Conservation (phyloP, 2,329 filamentous ascomycete species). For the Alternaria gansuensis region DNA sequence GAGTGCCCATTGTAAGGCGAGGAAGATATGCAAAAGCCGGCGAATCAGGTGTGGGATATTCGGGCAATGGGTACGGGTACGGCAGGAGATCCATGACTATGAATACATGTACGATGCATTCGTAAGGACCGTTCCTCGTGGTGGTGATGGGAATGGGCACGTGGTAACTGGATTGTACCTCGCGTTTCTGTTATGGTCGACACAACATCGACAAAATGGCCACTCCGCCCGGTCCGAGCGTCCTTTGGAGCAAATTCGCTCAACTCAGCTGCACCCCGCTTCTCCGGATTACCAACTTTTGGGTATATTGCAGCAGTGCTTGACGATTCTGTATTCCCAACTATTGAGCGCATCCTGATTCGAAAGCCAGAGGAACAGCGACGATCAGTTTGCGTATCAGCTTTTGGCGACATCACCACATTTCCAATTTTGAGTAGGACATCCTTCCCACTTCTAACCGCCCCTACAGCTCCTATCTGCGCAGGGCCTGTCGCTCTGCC, state of each 20-base stretch:
- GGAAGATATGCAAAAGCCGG: not conserved
- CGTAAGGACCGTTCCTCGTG: not conserved
- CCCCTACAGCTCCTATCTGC: not conserved
- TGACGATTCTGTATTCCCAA: not conserved
- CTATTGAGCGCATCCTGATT: not conserved
- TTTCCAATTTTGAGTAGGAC: not conserved
- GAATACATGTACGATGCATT: not conserved
- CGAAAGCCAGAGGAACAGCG: not conserved
- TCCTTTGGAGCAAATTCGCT: constrained; percentile 9
- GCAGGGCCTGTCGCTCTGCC: not conserved
- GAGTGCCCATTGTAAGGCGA: not conserved
- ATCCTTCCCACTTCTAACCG: not conserved
- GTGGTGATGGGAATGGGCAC: constrained; percentile 9
- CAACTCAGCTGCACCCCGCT: constrained; percentile 5
- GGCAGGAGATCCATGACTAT: not conserved
- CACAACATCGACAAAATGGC: constrained; percentile 18
- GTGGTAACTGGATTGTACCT: constrained; percentile 12
- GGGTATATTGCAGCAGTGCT: not conserved
- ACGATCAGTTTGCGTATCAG: not conserved
- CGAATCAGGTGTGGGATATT: not conserved
- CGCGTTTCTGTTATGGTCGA: not conserved
- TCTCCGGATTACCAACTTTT: not conserved
- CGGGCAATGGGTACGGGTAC: not conserved
- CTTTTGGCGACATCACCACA: not conserved
- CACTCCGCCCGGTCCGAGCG: constrained; percentile 21